Percentiles rank a stretch among this genome's conserved stretches.
These are phyloP conservation scores for Trichophaea hybrida DNA, from an alignment of 2,329 filamentous ascomycete genomes.

Conservation along the genomic window DNA sequence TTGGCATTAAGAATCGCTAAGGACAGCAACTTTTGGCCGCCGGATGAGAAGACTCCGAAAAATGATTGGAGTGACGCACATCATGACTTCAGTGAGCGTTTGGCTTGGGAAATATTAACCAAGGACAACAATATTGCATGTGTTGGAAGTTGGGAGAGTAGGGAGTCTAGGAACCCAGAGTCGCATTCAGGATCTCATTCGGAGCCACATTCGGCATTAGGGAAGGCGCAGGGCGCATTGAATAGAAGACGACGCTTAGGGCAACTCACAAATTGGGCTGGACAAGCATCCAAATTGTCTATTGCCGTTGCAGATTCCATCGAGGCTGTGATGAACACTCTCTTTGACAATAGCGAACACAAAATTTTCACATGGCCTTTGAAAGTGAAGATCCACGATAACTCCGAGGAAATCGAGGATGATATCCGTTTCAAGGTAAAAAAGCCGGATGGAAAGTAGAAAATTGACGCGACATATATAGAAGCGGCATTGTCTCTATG, in stretches of 20 bases:
- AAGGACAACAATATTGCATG: background rate
- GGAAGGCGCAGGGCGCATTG: background rate
- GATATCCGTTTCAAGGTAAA: background rate
- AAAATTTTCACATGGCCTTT: background rate
- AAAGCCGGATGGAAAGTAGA: conserved; percentile 18
- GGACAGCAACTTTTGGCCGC: no score
- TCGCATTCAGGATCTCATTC: background rate
- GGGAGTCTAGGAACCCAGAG: background rate
- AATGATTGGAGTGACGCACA: background rate
- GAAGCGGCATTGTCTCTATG: conserved; percentile 29
- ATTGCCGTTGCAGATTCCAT: conserved; percentile 3
- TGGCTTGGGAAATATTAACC: no score
- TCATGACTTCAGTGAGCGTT: background rate
- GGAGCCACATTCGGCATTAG: background rate
- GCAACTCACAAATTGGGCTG: background rate
- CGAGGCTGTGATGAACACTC: background rate
- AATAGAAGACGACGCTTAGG: background rate
- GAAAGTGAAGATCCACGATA: background rate
- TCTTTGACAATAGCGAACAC: background rate
- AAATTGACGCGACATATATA: conserved; percentile 20
- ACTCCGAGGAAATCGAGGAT: background rate
- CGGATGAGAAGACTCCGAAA: no score
- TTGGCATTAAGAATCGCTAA: background rate
- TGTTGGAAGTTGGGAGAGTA: background rate
- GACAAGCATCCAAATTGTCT: background rate